Conservation (phyloP, 129 eudicot species). For the Escallonia rubra region DNA sequence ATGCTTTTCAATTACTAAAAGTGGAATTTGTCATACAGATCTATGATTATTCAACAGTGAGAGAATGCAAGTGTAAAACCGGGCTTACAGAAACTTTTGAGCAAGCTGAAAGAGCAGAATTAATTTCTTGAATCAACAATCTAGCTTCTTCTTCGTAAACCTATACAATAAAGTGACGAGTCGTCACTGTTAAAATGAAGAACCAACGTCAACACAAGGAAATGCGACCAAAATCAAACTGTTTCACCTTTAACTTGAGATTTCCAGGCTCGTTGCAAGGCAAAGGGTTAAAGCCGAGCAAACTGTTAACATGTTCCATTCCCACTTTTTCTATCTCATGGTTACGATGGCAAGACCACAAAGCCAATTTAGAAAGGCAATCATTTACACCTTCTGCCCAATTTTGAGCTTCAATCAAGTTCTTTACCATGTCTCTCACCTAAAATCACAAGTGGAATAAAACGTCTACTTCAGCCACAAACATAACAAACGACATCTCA, state of each 20-base stretch:
- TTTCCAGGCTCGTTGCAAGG: conserved; percentile 83
- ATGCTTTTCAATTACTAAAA: neutral
- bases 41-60: neutral
- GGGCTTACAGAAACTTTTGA: neutral
- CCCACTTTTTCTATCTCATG: conserved; percentile 50
- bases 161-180: no score
- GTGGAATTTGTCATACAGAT: neutral
- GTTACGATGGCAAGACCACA: conserved; percentile 30
- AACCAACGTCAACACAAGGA: neutral
- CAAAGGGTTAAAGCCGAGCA: conserved; percentile 41
- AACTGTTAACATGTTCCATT: conserved; percentile 48
- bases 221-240: neutral
- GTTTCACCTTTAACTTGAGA: conserved; percentile 64
- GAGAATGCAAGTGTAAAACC: neutral
- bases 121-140: no score
- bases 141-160: no score
- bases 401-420: conserved; percentile 63
- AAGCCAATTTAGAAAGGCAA: conserved; percentile 55
- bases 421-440: conserved; percentile 74
- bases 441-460: conserved; percentile 18
- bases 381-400: conserved; percentile 82
- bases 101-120: no score
- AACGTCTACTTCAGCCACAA: conserved; percentile 12
- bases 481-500: neutral
- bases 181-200: neutral